Conservation (phyloP, 2,329 filamentous ascomycete species). For the Cryphonectria radicalis region DNA sequence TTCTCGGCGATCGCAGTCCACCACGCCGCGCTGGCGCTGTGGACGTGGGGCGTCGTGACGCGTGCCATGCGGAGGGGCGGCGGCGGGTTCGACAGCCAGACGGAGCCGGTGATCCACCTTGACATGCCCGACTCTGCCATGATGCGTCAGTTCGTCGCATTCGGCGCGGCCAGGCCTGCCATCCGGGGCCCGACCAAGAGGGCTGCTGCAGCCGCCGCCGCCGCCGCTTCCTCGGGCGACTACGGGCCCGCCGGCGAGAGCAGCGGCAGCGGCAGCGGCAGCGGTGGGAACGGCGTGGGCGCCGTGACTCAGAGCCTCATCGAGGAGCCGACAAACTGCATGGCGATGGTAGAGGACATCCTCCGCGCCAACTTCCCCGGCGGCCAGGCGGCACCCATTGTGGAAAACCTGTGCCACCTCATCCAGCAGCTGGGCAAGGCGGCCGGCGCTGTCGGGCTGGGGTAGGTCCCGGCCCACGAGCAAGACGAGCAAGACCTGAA, state of each 20-base stretch:
- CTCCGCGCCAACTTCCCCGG: slow-evolving; percentile 57
- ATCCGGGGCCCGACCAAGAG: slow-evolving; percentile 45
- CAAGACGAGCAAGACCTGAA: neutral
- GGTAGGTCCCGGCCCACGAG: slow-evolving; percentile 11
- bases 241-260: neutral
- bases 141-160: slow-evolving; percentile 59
- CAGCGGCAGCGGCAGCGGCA: slow-evolving; percentile 22
- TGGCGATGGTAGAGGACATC: slow-evolving; percentile 61
- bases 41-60: slow-evolving; percentile 68
- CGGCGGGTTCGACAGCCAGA: slow-evolving; percentile 38
- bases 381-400: slow-evolving; percentile 60
- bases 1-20: slow-evolving; percentile 73
- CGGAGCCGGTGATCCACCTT: slow-evolving; percentile 52
- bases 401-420: slow-evolving; percentile 69
- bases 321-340: slow-evolving; percentile 60
- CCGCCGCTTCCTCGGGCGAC: slow-evolving; percentile 9
- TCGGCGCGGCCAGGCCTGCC: slow-evolving; percentile 58
- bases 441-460: slow-evolving; percentile 44
- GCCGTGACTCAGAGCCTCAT: slow-evolving; percentile 47
- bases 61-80: slow-evolving; percentile 40
- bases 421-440: slow-evolving; percentile 64
- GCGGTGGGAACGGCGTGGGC: neutral
- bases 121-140: slow-evolving; percentile 59
- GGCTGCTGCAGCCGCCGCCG: slow-evolving; percentile 7
- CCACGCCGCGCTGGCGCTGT: slow-evolving; percentile 69